Evolutionary conservation across 139 green algal genomes (phyloP), one percentile per base, ranked within the genome.

Genomic region (Closterium sp.): DNA sequence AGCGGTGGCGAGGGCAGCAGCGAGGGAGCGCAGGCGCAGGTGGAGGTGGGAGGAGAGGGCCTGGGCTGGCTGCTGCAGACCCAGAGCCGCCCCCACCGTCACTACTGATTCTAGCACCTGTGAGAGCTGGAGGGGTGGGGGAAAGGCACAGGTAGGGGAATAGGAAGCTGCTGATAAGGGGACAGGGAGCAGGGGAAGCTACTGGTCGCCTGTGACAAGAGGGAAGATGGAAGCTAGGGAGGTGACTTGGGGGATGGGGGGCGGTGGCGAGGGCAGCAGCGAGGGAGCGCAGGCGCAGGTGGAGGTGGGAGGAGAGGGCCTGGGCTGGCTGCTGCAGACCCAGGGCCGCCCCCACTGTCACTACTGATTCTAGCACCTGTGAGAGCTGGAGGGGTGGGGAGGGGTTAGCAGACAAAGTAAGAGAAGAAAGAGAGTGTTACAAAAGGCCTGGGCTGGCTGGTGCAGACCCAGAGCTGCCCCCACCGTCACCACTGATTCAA

Each of bases 401-500:
- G n/a, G n/a, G n/a, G n/a, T n/a, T n/a, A n/a, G n/a, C n/a, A n/a
- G n/a, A n/a, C n/a, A n/a, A n/a, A n/a, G n/a, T 38, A 38, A 38
- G 32, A 38, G 32, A 38, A 38, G 32, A 38, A 38, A 38, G 32
- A 38, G 32, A 38, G 32, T 2, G 32, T 38, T 38, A 38, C 3
- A 38, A 38, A 38, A 38, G 32, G 32, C 32, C 32, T 38, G 32
- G 32, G 97, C 97, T 32, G 95, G 91, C 2, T 96, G 93, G 2
- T 93, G 86, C 24, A 95, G 96, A 2, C 95, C 96, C 17, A 96
- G 95, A 2, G 96, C 96, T 1, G 94, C 92, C 9, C 97, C 98
- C 9, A 99, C 94, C 93, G 96, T 91, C 70, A 97, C 42, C 29
- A 99, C 97, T 4, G 95, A 94, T 34, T 98, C 96, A 19, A 99